Base-by-base conservation (phyloP, 2,329 filamentous ascomycete genomes). In the Hymenoscyphus scutula region DNA sequence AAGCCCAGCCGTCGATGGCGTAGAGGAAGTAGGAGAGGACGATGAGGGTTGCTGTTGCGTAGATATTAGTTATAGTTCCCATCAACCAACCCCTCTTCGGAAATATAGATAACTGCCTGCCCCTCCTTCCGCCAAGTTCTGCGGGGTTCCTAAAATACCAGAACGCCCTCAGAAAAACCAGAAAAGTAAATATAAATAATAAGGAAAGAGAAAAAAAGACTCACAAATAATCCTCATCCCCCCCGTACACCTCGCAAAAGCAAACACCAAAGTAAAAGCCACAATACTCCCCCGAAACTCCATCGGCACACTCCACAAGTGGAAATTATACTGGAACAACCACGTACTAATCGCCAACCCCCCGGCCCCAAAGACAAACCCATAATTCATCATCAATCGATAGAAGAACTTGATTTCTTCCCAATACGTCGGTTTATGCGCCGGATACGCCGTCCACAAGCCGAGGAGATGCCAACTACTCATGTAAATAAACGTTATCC, bases 331-430 rank as follows among this genome's bases (percentile, higher is more conserved):
- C n/a, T 74, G 74, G 62, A 85, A 79, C 77, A 83, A 86, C 15
- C 82, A 79, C 41, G 41, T 48, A 23, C 19, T 23, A 19, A 80
- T 75, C 1, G n/a, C 17, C 17, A 27, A 6, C 3, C 81, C 81
- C 6, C 83, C 83, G 11, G 79, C 78, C 54, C 83, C 82, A 75
- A 84, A 89, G 51, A 88, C 72, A 71, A 87, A 89, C 73, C 82
- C 89, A 75, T 87, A 89, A 72, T 88, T 89, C 73, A 89, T 89
- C 71, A 84, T 78, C 71, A 89, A 83, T 65, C 37, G 15, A 53
- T 67, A 67, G 30, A 56, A 65, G 7, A 54, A 62, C 61, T 55
- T 64, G 4, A 64, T 5, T 38, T 67, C 65, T 7, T 59, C 56
- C 11, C 58, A 41, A 38, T 59, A 65, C 13, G 38, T 64, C 2